Evolutionary conservation across 495 filamentous ascomycete species (phyloP), one percentile per base, ranked within the genome.

Genomic region (Entonaema liquescens): DNA sequence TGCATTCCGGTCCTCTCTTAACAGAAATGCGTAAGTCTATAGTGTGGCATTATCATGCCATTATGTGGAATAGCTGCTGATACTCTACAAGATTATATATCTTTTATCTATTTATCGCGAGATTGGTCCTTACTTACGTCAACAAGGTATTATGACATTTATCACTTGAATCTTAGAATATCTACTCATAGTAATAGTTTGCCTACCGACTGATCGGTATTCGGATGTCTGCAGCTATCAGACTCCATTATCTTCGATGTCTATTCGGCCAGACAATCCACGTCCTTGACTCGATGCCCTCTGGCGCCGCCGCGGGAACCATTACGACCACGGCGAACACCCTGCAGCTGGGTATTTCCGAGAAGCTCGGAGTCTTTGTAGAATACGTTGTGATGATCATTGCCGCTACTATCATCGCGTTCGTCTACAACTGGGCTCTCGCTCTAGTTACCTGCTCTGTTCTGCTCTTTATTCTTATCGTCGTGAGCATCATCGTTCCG

Each of bases 251-350:
- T 58, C 77, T 89, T 36, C 73, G 79, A 23, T 81, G 79, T 17
- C 81, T 89, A 25, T 89, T 89, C 59, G 71, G 73, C 25, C 86
- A 89, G 67, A 82, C 85, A 26, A 79, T 89, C 36, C 80, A 86
- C 61, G 83, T 85, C 56, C 83, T 89, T 19, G 87, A 89, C 73
- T 84, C 85, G 59, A 81, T 89, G 83, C 83, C 86, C 62, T 75
- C 81, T 62, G 79, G 85, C 38, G 65, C 83, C 58, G 80, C 86
- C 23, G 85, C 86, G 0, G 84, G 84, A 54, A 86, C 87, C 17
- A 89, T 92, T 55, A 88, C 87, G 0, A 83, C 82, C 0, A 81
- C 83, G 2, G 85, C 87, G n/a, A 90, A 90, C 66, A 80, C 81
- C 0, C 74, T 90, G 57, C 87, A 90, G 66, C 67, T 87, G 28